phyloP scores from a whole-genome alignment of 1,284 basidiomycete genomes.

The Pascua guehoae region DNA sequence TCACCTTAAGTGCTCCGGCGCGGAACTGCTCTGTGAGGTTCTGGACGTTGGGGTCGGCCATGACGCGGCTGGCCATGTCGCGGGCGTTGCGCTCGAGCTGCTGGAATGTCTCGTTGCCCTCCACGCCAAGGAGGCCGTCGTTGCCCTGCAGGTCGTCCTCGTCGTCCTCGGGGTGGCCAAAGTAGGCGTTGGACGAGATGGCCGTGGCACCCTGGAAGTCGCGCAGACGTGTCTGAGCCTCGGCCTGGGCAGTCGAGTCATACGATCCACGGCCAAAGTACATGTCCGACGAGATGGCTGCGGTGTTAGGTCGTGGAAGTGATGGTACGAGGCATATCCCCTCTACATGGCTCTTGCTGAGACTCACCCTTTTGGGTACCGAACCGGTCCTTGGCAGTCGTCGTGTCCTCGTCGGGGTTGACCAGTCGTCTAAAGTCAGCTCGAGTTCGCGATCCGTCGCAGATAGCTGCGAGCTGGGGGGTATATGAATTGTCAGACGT shows the following conservation, averaged over 20 bases:
- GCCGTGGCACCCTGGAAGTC: conserved; percentile 88
- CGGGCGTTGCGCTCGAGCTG: conserved; percentile 70
- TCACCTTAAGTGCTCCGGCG: conserved; percentile 77
- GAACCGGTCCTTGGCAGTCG: conserved; percentile 84
- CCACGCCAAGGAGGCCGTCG: conserved; percentile 59
- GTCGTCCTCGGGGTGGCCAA: conserved; percentile 74
- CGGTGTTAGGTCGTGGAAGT: too few species aligned
- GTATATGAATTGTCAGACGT: too few species aligned
- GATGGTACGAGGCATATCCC: too few species aligned
- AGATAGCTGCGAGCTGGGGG: too few species aligned
- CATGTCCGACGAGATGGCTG: conserved; percentile 86
- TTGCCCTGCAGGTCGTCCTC: conserved; percentile 52
- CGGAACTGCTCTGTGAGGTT: conserved; percentile 79
- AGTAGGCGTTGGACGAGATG: conserved; percentile 93
- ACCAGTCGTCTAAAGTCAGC: conserved; percentile 23
- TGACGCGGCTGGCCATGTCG: conserved; percentile 71
- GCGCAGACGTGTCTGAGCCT: conserved; percentile 77
- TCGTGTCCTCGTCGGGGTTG: conserved; percentile 62
- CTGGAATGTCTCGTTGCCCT: conserved; percentile 61
- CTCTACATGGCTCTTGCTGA: too few species aligned
- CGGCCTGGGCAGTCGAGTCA: conserved; percentile 67
- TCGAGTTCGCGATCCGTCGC: too few species aligned
- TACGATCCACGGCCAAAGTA: conserved; percentile 90
- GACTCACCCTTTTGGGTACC: conserved; percentile 69
- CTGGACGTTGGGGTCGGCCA: conserved; percentile 88